Conservation (phyloP, 2,329 filamentous ascomycete species). For the Phialophora chinensis region DNA sequence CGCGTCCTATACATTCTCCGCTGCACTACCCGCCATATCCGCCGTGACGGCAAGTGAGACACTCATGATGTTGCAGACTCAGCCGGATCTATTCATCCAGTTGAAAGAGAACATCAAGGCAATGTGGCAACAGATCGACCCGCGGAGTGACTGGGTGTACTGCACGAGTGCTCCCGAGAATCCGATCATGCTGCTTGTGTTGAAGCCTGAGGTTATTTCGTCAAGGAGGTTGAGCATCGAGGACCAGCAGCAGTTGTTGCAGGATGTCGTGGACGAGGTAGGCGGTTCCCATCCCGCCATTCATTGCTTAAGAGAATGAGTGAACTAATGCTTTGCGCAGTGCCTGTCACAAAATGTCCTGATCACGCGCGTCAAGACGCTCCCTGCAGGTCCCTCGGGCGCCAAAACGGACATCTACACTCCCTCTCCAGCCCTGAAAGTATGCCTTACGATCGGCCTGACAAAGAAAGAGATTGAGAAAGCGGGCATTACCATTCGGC, state of each 20-base stretch:
- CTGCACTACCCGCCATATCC: slow-evolving; percentile 88
- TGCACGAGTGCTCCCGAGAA: slow-evolving; percentile 84
- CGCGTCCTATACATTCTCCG: slow-evolving; percentile 92
- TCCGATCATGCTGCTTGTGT: slow-evolving; percentile 79
- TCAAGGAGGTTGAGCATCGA: slow-evolving; percentile 69
- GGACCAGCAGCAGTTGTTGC: slow-evolving; percentile 83
- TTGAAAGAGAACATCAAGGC: slow-evolving; percentile 85
- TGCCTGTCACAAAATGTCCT: slow-evolving; percentile 85
- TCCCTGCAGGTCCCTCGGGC: slow-evolving; percentile 68
- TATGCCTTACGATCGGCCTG: slow-evolving; percentile 85
- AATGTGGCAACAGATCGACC: slow-evolving; percentile 87
- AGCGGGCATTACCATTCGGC: slow-evolving; percentile 82
- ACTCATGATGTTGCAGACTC: slow-evolving; percentile 81
- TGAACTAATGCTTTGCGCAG: slow-evolving; percentile 53
- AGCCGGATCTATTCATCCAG: slow-evolving; percentile 77
- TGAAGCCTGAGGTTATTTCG: slow-evolving; percentile 82
- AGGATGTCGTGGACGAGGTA: slow-evolving; percentile 97
- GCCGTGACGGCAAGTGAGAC: slow-evolving; percentile 96
- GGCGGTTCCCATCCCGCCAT: slow-evolving; percentile 41
- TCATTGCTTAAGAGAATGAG: background rate
- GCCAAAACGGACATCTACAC: slow-evolving; percentile 72
- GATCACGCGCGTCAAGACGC: slow-evolving; percentile 82
- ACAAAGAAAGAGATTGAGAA: slow-evolving; percentile 96
- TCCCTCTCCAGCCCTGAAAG: slow-evolving; percentile 77
- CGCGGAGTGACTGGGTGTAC: slow-evolving; percentile 88